Evolutionary conservation across 768 basidiomycete genomes (phyloP).

Genomic region (Multifurca ochricompacta): DNA sequence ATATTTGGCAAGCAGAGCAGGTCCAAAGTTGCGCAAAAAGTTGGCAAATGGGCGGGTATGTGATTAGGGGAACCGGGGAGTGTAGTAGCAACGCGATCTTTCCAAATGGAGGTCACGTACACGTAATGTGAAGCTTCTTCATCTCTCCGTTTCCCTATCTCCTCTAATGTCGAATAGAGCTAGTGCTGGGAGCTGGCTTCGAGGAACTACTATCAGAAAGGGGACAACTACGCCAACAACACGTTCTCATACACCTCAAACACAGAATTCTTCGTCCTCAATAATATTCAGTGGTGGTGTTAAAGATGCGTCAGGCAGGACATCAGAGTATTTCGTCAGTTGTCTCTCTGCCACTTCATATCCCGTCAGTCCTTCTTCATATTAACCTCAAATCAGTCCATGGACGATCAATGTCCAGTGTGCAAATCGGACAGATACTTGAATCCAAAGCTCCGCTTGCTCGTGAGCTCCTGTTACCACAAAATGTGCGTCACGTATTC

Average conservation of each 20-base stretch:
- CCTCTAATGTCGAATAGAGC: slow-evolving; percentile 17
- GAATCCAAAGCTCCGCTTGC: slow-evolving; percentile 86
- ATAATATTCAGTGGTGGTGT: slow-evolving; percentile 78
- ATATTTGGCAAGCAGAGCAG: slow-evolving; percentile 58
- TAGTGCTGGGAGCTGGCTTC: slow-evolving; percentile 31
- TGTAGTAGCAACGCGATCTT: slow-evolving; percentile 42
- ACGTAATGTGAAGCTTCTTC: too few species aligned
- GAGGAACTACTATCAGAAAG: slow-evolving; percentile 70
- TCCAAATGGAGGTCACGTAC: slow-evolving; percentile 32
- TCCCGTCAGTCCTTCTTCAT: background rate
- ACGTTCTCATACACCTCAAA: slow-evolving; percentile 57
- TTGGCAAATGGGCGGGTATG: slow-evolving; percentile 50
- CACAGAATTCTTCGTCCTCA: slow-evolving; percentile 64
- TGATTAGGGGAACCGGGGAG: slow-evolving; percentile 50
- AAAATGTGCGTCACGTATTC: slow-evolving; percentile 63
- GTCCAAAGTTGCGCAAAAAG: slow-evolving; percentile 63
- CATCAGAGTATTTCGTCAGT: slow-evolving; percentile 72
- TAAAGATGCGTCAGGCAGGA: slow-evolving; percentile 79
- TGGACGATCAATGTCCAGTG: slow-evolving; percentile 94
- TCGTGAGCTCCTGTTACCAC: slow-evolving; percentile 96
- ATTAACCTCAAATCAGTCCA: slow-evolving; percentile 41
- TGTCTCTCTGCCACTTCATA: background rate
- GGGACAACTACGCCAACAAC: slow-evolving; percentile 43
- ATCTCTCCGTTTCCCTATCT: background rate
- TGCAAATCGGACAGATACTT: slow-evolving; percentile 96